Base-by-base conservation (phyloP, 257 asterid species). In the Mitragyna speciosa region DNA sequence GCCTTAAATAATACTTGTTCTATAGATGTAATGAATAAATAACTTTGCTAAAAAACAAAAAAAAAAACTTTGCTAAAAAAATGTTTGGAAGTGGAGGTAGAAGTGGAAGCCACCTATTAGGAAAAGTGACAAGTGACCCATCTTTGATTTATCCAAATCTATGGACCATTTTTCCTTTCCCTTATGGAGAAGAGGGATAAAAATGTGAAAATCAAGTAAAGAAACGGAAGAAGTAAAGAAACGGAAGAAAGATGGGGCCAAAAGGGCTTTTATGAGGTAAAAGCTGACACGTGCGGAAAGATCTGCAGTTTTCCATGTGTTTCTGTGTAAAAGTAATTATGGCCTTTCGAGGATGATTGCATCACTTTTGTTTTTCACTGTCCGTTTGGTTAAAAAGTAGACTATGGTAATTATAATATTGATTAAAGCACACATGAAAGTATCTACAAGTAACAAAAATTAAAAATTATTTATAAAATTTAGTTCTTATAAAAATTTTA, bases 271-370 rank as follows among this genome's bases (percentile, higher is more conserved):
- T 20, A 31, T 19, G 73, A 75, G 67, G 22, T 49, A 75, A 75
- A 48, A 67, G 78, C 54, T 73, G 79, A 64, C 74, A 47, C 78
- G 78, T 43, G 78, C 36, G 12, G 45, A 72, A 63, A 47, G 67
- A 33, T 14, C 24, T 24, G 76, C 72, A 31, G n/a, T 45, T 73
- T 69, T 58, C 58, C 84, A 81, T 75, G 84, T 76, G 77, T 73
- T 75, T 81, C 64, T 75, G 71, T 19, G 79, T 12, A 73, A 73
- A 49, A 3, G 12, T 51, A 28, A 73, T 49, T 16, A 6, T 22
- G 11, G 49, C 14, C 66, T 59, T 20, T 8, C 70, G 0, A 30
- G 41, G 1, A 64, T 36, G 39, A 36, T 36, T 36, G 39, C 39
- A 26, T 0, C 70, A 14, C 70, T 12, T 28, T 36, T 15, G 41